phyloP scores from a whole-genome alignment of 225 moss, liverwort and hornwort species.

The Neckera pumila region DNA sequence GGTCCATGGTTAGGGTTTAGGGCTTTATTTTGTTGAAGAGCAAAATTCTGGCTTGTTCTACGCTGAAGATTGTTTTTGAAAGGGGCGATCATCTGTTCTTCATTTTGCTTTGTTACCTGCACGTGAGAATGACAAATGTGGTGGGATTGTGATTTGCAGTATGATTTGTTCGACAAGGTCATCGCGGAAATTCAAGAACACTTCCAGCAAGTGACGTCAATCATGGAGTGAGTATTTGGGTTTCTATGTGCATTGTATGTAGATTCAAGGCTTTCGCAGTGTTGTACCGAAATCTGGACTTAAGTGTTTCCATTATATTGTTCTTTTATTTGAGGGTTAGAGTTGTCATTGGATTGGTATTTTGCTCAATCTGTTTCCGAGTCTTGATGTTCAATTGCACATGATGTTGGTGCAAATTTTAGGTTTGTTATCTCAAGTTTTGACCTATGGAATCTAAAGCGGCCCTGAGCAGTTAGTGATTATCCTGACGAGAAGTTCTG shows the following conservation, averaged over 20 bases:
- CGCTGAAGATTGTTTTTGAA: neutral
- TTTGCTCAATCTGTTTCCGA: neutral
- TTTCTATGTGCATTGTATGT: neutral
- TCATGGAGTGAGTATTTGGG: constrained; percentile 51
- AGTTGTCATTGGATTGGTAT: neutral
- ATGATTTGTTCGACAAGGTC: constrained; percentile 82
- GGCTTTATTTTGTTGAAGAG: neutral
- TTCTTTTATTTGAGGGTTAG: neutral
- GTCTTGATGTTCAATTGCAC: neutral
- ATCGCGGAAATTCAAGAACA: constrained; percentile 83
- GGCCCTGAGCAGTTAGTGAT: neutral
- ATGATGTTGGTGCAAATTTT: neutral
- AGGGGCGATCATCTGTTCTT: neutral
- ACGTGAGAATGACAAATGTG: neutral
- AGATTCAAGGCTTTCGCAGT: neutral
- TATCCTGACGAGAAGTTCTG: neutral
- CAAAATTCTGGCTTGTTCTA: neutral
- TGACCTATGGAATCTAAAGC: neutral
- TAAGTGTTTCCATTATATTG: neutral
- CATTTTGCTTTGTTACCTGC: neutral
- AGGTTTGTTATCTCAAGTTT: neutral
- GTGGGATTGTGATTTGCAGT: constrained; percentile 36
- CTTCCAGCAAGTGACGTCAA: constrained; percentile 64
- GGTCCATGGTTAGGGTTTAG: neutral
- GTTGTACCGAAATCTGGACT: neutral